Base-by-base conservation (phyloP, 306 rosid genomes). In the Ziziphus jujuba region DNA sequence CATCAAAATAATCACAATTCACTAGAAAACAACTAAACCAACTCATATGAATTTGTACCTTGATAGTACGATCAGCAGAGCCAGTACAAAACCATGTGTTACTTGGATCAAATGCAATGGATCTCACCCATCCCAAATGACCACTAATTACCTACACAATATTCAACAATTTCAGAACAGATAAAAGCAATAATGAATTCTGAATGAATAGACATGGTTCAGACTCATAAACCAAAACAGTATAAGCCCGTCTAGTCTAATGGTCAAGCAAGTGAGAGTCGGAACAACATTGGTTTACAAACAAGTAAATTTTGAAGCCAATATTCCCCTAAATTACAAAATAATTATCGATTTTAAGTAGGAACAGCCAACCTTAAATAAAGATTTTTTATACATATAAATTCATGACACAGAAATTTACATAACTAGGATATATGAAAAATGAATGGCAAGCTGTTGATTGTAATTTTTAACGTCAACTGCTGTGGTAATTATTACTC, bases 91-190 rank as follows among this genome's bases (percentile, higher is more conserved):
- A 93, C 97, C 99, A 93, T 23, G 89, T 83, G 60, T 93, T 93
- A 78, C 99, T 90, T 70, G 89, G 99, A 83, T 93, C 99, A 83
- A 93, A 85, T 57, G 99, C 99, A 80, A 93, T 24, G 17, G 96
- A 88, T 75, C 99, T 86, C 80, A 93, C 99, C 99, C 99, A 93
- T 69, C 99, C 99, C 73, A 90, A 87, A 89, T 93, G 99, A 69
- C 99, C 99, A 19, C 97, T 90, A 77, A 93, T 85, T 63, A 93
- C 99, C 99, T 93, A 61, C 51, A 77, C 38, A 76, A 73, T 73
- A 75, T 63, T 11, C 56, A n/a, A 67, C 31, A 24, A 34, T 53
- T 57, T 34, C 35, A 63, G 5, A 33, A 45, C 33, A n/a, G n/a
- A n/a, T n/a, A n/a, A n/a, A n/a, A n/a, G 19, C 3, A 35, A 40